These are phyloP conservation scores for Pythium oligandrum DNA, from an alignment of 352 stramenopile genomes.

Conservation along the genomic window DNA sequence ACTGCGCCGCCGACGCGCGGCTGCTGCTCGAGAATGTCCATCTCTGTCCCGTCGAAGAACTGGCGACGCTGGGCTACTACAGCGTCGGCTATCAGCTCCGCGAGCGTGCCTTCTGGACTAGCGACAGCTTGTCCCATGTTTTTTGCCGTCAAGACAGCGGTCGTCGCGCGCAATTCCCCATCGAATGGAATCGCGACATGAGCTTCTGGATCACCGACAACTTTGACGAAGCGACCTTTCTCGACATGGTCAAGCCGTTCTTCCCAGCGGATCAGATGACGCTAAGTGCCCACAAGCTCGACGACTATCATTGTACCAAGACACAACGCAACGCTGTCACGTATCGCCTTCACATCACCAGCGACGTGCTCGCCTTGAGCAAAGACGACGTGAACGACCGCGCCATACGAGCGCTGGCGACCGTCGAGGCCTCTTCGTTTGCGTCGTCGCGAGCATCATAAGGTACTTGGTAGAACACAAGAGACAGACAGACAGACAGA, in stretches of 20 bases:
- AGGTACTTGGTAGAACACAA: no score
- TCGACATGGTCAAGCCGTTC: constrained; percentile 28
- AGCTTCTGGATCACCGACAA: constrained; percentile 75
- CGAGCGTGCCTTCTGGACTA: constrained; percentile 70
- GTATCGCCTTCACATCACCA: constrained; percentile 49
- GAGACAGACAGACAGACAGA: no score
- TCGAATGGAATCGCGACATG: constrained; percentile 61
- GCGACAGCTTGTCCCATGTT: constrained; percentile 61
- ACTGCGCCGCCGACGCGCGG: constrained; percentile 47
- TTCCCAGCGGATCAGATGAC: constrained; percentile 37
- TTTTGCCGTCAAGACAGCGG: constrained; percentile 49
- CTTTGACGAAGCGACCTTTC: constrained; percentile 48
- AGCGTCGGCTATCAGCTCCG: constrained; percentile 76
- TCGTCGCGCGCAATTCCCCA: constrained; percentile 37
- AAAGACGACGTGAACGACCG: constrained; percentile 49
- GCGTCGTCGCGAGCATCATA: constrained; percentile 36
- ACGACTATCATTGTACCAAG: constrained; percentile 52
- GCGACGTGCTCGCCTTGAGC: constrained; percentile 30
- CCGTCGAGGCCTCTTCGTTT: constrained; percentile 49
- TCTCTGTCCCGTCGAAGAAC: constrained; percentile 48
- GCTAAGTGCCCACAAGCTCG: constrained; percentile 33
- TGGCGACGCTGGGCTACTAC: constrained; percentile 67
- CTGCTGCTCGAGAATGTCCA: constrained; percentile 63
- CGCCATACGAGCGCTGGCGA: constrained; percentile 27
- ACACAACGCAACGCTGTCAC: constrained; percentile 52